These are phyloP conservation scores for Pelargonium nanum DNA, from an alignment of 345 rosid species.

Conservation along the genomic window DNA sequence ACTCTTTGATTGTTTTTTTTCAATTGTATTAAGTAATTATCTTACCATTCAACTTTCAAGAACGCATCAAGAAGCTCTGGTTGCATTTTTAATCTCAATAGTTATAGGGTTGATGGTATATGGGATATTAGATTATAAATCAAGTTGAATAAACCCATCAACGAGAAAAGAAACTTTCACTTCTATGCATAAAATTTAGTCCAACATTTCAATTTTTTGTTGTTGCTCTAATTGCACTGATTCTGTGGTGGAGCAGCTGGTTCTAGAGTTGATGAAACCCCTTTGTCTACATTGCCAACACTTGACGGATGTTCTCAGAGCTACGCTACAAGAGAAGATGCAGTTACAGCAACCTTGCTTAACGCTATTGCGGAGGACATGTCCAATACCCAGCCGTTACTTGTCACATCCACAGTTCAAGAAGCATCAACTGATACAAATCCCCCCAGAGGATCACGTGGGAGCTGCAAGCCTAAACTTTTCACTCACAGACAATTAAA, in stretches of 20 bases:
- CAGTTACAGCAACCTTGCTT: neutral
- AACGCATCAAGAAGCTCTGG: no score
- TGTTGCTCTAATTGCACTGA: neutral
- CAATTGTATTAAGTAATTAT: no score
- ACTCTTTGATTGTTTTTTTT: no score
- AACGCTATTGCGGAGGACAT: neutral
- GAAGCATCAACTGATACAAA: neutral
- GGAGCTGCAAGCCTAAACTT: neutral
- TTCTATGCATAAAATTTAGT: neutral
- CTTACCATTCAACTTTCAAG: no score
- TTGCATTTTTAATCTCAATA: no score
- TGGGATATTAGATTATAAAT: no score
- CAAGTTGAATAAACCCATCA: no score
- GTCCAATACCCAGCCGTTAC: neutral
- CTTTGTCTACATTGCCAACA: neutral
- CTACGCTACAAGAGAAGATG: neutral
- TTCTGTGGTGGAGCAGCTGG: neutral
- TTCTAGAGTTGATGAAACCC: neutral
- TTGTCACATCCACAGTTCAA: neutral
- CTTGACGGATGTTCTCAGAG: neutral
- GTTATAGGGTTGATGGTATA: no score
- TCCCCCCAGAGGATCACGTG: neutral
- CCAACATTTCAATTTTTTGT: neutral
- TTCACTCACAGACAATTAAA: constrained; percentile 53
- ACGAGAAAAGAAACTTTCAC: neutral